Evolutionary conservation across 75 land plant genomes (phyloP), one percentile per base, ranked within the genome.

Genomic region (Sequoiadendron giganteum): DNA sequence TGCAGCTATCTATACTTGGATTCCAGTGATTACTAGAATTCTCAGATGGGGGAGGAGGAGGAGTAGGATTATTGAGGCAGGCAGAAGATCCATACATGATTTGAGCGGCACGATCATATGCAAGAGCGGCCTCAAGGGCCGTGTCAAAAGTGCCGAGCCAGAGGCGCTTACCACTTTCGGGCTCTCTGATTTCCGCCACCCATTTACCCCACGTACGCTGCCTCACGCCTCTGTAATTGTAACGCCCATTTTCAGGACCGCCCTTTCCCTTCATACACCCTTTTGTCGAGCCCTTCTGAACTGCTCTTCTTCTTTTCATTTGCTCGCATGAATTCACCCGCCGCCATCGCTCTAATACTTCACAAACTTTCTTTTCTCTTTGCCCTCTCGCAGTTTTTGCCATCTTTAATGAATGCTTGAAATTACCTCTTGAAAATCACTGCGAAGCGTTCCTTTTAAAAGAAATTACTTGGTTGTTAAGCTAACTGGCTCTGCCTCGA

Each of bases 181-280:
- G 92, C 10, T 91, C 86, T 21, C 92, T 87, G 43, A 91, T 91
- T 58, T 91, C 92, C 28, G 92, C 92, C 19, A 87, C 92, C 78
- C 86, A 91, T 15, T 91, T 87, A 13, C 92, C 92, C 92, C 92
- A 91, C 5, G 91, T 88, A 9, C 92, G 85, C 83, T 87, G 90
- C 7, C 92, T 48, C 10, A 91, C 92, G 10, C 92, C 92, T 43
- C 90, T 58, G 87, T 52, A 86, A 43, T n/a, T 86, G 78, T 91
- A 90, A 8, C n/a, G 54, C 1, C 90, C 87, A 89, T 90, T 90
- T 68, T 90, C 90, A 8, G 91, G 91, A 0, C 91, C 91, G 4
- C 91, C 91, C 36, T 90, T 90, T 36, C 91, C 91, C 73, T 89
- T 86, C 91, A 90, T 90, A 87, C 91, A 90, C 28, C 91, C 91